These are phyloP conservation scores for Niveomyces coronatus DNA, from an alignment of 2,329 filamentous ascomycete species.

Conservation along the genomic window DNA sequence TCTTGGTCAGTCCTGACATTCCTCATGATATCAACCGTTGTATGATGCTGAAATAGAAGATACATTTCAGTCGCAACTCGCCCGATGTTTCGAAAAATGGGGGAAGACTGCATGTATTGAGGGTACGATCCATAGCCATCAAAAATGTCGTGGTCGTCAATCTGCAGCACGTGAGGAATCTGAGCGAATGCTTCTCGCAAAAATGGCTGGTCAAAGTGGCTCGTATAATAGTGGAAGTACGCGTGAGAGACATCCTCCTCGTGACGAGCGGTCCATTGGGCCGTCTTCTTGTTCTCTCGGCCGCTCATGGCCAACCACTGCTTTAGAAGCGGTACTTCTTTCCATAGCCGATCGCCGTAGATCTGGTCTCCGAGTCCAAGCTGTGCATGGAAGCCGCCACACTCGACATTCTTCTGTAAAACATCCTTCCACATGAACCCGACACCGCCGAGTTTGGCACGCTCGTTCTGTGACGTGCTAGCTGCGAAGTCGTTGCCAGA, in stretches of 20 bases:
- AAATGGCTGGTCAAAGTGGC: conserved; percentile 95
- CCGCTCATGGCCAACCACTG: conserved; percentile 93
- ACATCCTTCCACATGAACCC: conserved; percentile 99
- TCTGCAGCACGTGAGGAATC: conserved; percentile 84
- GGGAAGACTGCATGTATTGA: conserved; percentile 94
- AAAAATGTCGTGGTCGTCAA: conserved; percentile 97
- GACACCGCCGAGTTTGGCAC: conserved; percentile 74
- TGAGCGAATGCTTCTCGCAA: conserved; percentile 92
- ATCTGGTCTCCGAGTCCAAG: conserved; percentile 90
- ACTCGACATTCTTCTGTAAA: conserved; percentile 92
- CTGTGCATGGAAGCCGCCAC: conserved; percentile 90
- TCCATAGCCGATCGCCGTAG: conserved; percentile 92
- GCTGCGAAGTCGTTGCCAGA: conserved; percentile 94
- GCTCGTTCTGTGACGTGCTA: conserved; percentile 76
- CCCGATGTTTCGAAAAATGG: conserved; percentile 97
- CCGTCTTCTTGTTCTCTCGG: conserved; percentile 83
- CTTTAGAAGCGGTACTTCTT: conserved; percentile 83
- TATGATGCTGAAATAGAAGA: conserved; percentile 95
- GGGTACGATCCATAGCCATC: conserved; percentile 96
- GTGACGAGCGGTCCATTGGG: conserved; percentile 85
- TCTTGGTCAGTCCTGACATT: conserved; percentile 82
- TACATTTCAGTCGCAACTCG: conserved; percentile 96
- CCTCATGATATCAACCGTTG: conserved; percentile 83
- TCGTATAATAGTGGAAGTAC: conserved; percentile 98
- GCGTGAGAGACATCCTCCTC: conserved; percentile 94